These are phyloP conservation scores for Chondrus crispus DNA, from an alignment of 23 red algal species.

Conservation along the genomic window DNA sequence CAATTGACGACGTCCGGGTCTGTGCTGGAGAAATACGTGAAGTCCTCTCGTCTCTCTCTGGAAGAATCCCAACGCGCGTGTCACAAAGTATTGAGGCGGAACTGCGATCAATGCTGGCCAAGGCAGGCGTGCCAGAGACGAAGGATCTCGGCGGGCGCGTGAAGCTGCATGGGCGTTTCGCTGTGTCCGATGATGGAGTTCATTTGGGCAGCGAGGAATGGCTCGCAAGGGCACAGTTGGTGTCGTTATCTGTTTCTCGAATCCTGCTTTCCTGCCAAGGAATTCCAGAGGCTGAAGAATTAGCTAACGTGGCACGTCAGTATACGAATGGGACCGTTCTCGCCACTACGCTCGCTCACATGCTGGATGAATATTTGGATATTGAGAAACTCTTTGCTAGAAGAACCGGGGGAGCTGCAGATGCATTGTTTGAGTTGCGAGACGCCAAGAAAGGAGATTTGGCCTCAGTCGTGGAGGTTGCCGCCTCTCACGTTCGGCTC, in stretches of 20 bases:
- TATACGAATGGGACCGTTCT: slow-evolving; percentile 47
- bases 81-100: slow-evolving; percentile 18
- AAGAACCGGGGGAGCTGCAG: slow-evolving; percentile 40
- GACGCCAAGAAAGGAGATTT: slow-evolving; percentile 80
- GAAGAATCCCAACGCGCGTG: slow-evolving; percentile 55
- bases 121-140: neutral
- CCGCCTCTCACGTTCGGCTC: slow-evolving; percentile 79
- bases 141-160: neutral
- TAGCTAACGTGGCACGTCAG: slow-evolving; percentile 15
- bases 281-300: slow-evolving; percentile 25
- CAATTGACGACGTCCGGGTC: slow-evolving; percentile 67
- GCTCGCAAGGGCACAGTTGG: neutral
- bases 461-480: slow-evolving; percentile 78
- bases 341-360: slow-evolving; percentile 18
- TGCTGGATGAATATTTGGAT: slow-evolving; percentile 87
- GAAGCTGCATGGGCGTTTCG: neutral
- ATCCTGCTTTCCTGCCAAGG: slow-evolving; percentile 19
- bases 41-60: slow-evolving; percentile 62
- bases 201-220: slow-evolving; percentile 25
- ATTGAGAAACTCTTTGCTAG: slow-evolving; percentile 86
- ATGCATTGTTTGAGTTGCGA: slow-evolving; percentile 87
- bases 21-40: slow-evolving; percentile 81
- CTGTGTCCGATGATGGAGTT: neutral
- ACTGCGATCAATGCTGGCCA: slow-evolving; percentile 1
- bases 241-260: neutral